phyloP scores from a whole-genome alignment of 768 basidiomycete species.

The Rhodotorula kratochvilovae region DNA sequence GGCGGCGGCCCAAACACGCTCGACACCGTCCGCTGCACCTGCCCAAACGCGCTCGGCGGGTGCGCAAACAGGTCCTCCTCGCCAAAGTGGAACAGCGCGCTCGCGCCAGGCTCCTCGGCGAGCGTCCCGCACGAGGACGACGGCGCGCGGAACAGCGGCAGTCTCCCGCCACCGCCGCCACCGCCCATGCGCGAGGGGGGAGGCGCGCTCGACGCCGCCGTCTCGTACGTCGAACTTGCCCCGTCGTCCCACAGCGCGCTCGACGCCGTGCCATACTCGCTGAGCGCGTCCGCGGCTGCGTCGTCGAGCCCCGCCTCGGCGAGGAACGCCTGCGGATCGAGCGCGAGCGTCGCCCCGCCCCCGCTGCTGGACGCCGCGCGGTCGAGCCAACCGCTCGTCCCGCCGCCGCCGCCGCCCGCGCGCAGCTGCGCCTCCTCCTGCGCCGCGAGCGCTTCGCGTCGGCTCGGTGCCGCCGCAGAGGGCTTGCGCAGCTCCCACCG shows the following conservation, averaged over 20 bases:
- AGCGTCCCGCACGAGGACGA: neutral
- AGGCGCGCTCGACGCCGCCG: neutral
- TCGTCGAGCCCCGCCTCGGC: conserved; percentile 8
- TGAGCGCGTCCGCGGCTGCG: neutral
- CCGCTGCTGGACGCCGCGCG: neutral
- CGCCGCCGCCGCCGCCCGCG: no score
- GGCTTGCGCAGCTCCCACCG: conserved; percentile 32
- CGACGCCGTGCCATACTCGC: conserved; percentile 2
- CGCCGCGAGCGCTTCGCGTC: conserved; percentile 12
- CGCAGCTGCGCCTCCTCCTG: conserved; percentile 5
- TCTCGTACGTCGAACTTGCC: neutral
- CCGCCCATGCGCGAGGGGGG: neutral
- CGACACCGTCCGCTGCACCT: neutral
- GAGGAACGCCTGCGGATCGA: conserved; percentile 25
- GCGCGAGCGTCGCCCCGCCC: neutral
- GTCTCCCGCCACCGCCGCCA: no score
- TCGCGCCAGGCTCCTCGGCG: neutral
- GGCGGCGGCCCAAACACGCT: neutral
- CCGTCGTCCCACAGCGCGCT: neutral
- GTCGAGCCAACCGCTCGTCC: conserved; percentile 10
- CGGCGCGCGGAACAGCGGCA: neutral
- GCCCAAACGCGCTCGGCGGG: neutral
- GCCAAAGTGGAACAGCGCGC: conserved; percentile 23
- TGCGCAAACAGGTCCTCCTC: conserved; percentile 17
- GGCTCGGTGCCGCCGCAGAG: neutral